These are phyloP conservation scores for Atractiella rhizophila DNA, from an alignment of 768 basidiomycete species.

Conservation along the genomic window DNA sequence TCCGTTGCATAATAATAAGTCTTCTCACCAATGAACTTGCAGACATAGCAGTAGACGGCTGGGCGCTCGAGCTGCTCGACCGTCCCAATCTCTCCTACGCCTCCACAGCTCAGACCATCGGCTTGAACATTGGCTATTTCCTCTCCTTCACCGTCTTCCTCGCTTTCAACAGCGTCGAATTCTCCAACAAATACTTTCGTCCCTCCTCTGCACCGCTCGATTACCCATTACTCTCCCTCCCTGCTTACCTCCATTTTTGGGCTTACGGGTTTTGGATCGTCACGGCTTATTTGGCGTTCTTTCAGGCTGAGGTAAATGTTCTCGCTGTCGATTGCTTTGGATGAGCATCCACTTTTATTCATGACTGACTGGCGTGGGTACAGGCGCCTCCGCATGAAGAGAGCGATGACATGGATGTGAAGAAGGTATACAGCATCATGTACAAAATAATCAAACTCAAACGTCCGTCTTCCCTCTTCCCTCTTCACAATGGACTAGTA, in stretches of 20 bases:
- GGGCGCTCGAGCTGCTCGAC: slow-evolving; percentile 39
- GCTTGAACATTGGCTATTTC: slow-evolving; percentile 83
- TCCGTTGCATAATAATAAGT: background rate
- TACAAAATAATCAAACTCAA: slow-evolving; percentile 76
- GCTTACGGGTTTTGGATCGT: slow-evolving; percentile 50
- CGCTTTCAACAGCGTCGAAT: slow-evolving; percentile 81
- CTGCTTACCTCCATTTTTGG: slow-evolving; percentile 68
- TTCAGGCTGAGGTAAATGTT: slow-evolving; percentile 53
- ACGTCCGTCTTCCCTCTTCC: slow-evolving; percentile 31
- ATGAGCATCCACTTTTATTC: background rate
- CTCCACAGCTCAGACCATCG: slow-evolving; percentile 92
- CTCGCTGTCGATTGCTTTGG: background rate
- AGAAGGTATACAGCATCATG: slow-evolving; percentile 72
- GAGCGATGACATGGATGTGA: slow-evolving; percentile 68
- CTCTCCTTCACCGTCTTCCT: slow-evolving; percentile 84
- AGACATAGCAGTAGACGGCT: slow-evolving; percentile 91
- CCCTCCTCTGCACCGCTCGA: slow-evolving; percentile 19
- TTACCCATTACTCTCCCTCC: slow-evolving; percentile 30
- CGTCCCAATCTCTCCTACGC: slow-evolving; percentile 86
- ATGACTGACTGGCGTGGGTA: slow-evolving; percentile 28
- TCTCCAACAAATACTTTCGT: slow-evolving; percentile 34
- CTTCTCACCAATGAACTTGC: slow-evolving; percentile 39
- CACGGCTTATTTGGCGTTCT: slow-evolving; percentile 65
- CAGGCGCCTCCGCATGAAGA: slow-evolving; percentile 39
- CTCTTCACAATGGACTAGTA: background rate